Percentiles rank a stretch among this genome's conserved stretches.
Conservation (phyloP, 83 land plant species). For the Larix sibirica region DNA sequence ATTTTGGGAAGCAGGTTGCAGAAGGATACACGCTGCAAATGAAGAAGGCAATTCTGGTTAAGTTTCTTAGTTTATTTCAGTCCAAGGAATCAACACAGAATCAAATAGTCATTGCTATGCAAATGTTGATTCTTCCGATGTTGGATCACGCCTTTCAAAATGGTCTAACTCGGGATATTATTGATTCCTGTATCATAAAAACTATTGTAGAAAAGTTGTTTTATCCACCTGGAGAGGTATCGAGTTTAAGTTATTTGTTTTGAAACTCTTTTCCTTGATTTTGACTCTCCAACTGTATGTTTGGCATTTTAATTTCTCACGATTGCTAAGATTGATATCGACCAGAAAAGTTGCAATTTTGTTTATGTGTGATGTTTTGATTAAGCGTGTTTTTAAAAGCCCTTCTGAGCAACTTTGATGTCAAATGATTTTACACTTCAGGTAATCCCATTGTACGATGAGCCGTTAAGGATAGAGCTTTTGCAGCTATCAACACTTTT, state of each 20-base stretch:
- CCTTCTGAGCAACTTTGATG: neutral
- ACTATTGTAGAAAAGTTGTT: constrained; percentile 95
- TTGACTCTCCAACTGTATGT: neutral
- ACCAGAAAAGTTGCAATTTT: neutral
- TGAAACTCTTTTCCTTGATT: neutral
- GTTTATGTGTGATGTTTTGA: neutral
- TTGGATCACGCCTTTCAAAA: constrained; percentile 92
- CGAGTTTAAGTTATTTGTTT: neutral
- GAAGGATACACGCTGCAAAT: constrained; percentile 87
- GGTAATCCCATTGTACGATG: constrained; percentile 97
- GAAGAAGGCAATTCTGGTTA: constrained; percentile 82
- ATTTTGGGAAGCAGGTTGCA: constrained; percentile 65
- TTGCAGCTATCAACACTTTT: constrained; percentile 95
- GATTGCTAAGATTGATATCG: neutral
- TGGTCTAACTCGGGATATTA: constrained; percentile 90
- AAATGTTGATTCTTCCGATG: constrained; percentile 99
- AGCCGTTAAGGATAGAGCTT: constrained; percentile 91
- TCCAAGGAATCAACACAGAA: constrained; percentile 77
- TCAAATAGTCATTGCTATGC: constrained; percentile 98
- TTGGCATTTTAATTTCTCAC: neutral
- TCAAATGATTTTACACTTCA: constrained; percentile 16
- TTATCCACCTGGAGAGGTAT: constrained; percentile 98
- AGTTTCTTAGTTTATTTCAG: constrained; percentile 86
- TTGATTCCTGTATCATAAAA: constrained; percentile 81
- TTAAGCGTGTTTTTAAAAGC: neutral